Evolutionary conservation across 164 flowering plant genomes (phyloP).

Genomic region (Aristolochia fimbriata): DNA sequence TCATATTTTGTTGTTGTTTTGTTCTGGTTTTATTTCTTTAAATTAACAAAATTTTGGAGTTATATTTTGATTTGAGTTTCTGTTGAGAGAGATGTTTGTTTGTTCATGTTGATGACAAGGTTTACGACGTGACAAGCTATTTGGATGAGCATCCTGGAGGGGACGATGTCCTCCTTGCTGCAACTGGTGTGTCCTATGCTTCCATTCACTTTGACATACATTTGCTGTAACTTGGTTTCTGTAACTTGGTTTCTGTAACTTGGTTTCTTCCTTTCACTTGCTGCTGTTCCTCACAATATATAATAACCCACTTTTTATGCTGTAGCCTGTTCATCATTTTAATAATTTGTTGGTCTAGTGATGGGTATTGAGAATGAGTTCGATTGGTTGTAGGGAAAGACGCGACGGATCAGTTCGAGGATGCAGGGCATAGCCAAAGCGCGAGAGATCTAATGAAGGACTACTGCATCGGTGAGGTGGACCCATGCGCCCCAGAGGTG

Average conservation of each 20-base stretch:
- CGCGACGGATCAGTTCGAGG: constrained; percentile 89
- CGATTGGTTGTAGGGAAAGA: constrained; percentile 52
- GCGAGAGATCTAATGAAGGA: constrained; percentile 65
- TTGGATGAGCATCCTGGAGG: constrained; percentile 98
- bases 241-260: too few relatives aligned
- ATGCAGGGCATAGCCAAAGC: constrained; percentile 78
- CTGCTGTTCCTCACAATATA: too few relatives aligned
- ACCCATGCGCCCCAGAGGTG: constrained; percentile 25
- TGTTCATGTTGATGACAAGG: constrained; percentile 30
- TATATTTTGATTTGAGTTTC: background rate
- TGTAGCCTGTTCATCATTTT: too few relatives aligned
- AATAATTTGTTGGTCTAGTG: too few relatives aligned
- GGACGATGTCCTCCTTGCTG: constrained; percentile 65
- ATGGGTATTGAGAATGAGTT: background rate
- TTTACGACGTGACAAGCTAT: constrained; percentile 73
- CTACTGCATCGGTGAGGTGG: constrained; percentile 82
- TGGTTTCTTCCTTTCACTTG: too few relatives aligned
- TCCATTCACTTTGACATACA: background rate
- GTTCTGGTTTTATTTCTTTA: background rate
- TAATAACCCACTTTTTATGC: too few relatives aligned
- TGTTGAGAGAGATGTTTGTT: background rate
- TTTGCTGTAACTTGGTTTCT: too few relatives aligned
- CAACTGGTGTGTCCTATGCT: constrained; percentile 40
- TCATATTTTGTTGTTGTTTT: too few relatives aligned
- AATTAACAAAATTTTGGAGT: too few relatives aligned